Conservation (phyloP, 257 asterid genomes). For the Oldenlandia corymbosa region DNA sequence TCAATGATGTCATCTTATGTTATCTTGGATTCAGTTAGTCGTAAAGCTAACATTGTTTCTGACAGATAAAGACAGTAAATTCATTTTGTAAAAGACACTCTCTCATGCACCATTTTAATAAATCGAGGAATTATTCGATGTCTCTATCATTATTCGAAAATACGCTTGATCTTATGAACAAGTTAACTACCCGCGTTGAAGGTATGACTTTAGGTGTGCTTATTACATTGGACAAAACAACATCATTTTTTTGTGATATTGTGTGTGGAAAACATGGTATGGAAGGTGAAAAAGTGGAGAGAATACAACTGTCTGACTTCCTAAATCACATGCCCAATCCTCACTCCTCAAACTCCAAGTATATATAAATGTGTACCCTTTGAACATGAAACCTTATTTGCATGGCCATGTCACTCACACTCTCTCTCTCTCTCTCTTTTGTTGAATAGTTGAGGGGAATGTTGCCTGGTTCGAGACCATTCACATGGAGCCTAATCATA, state of each 20-base stretch:
- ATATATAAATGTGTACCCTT: slow-evolving; percentile 8
- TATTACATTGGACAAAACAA: slow-evolving; percentile 11
- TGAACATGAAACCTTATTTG: slow-evolving; percentile 13
- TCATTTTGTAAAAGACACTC: too few relatives aligned
- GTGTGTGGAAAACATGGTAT: slow-evolving; percentile 16
- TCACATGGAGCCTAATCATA: slow-evolving; percentile 10
- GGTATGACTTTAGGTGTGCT: neutral
- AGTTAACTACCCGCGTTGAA: neutral
- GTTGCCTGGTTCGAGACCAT: slow-evolving; percentile 47
- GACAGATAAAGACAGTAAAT: too few relatives aligned
- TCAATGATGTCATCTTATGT: too few relatives aligned
- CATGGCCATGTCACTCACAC: slow-evolving; percentile 25
- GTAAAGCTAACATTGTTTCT: too few relatives aligned
- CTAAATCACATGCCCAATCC: slow-evolving; percentile 6
- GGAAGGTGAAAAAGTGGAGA: slow-evolving; percentile 17
- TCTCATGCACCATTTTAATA: too few relatives aligned
- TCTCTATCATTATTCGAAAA: too few relatives aligned
- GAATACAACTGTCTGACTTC: slow-evolving; percentile 15
- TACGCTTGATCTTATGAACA: too few relatives aligned
- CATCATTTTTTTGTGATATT: slow-evolving; percentile 7
- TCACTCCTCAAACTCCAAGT: neutral
- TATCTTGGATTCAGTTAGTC: too few relatives aligned
- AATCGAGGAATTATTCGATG: too few relatives aligned
- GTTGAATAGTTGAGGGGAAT: slow-evolving; percentile 34
- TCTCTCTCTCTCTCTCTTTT: slow-evolving; percentile 14